Evolutionary conservation across 2,329 filamentous ascomycete genomes (phyloP).

Genomic region (Cadophora gregata): DNA sequence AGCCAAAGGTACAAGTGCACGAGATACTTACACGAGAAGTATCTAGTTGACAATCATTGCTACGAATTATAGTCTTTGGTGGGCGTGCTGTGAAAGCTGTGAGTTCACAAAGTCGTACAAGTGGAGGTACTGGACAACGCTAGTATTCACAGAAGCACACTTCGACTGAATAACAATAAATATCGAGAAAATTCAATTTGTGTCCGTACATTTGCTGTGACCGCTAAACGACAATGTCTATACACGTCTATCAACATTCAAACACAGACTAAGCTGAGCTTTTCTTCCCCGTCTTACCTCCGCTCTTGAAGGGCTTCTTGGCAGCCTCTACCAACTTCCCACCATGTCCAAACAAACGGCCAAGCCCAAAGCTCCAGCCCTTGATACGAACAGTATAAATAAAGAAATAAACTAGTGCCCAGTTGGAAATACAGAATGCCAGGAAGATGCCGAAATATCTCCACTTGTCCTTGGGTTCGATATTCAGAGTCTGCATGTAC

Average conservation of each 20-base stretch:
- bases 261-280: background rate
- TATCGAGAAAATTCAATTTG: background rate
- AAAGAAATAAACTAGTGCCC: slow-evolving; percentile 77
- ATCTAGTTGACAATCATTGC: no score
- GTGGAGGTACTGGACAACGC: no score
- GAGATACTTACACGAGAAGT: no score
- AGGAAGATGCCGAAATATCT: slow-evolving; percentile 75
- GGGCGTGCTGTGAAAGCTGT: no score
- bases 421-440: slow-evolving; percentile 73
- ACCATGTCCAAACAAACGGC: slow-evolving; percentile 57
- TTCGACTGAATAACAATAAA: no score
- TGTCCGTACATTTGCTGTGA: background rate
- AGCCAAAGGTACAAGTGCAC: no score
- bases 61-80: no score
- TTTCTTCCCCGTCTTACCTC: slow-evolving; percentile 6
- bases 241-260: background rate
- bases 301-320: slow-evolving; percentile 37
- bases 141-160: no score
- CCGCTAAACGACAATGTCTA: background rate
- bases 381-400: slow-evolving; percentile 74
- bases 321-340: slow-evolving; percentile 48
- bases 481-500: slow-evolving; percentile 65
- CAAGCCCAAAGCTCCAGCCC: slow-evolving; percentile 74
- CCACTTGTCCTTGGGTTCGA: slow-evolving; percentile 67
- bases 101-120: no score